Percentiles rank a stretch among this genome's conserved stretches.
These are phyloP conservation scores for Ganoderma boninense DNA, from an alignment of 1,284 basidiomycete species.

Conservation along the genomic window DNA sequence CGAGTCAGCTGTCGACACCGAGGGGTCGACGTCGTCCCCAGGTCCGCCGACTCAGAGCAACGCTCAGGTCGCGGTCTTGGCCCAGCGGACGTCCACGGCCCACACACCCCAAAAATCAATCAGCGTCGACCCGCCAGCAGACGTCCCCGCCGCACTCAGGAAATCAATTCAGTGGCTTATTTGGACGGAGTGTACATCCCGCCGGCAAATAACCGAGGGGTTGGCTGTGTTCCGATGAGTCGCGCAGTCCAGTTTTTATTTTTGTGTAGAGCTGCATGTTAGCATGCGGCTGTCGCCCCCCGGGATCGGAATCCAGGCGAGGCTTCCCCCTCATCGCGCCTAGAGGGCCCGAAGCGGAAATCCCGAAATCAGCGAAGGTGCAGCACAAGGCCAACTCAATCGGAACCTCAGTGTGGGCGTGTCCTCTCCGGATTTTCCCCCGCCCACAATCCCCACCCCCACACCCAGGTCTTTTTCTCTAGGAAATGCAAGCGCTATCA, in stretches of 20 bases:
- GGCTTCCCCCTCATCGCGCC: no score
- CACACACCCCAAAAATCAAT: not conserved
- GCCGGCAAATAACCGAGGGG: not conserved
- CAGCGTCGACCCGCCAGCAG: not conserved
- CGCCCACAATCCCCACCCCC: no score
- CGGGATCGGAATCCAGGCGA: no score
- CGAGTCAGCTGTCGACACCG: slow-evolving; percentile 4
- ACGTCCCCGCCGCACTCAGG: not conserved
- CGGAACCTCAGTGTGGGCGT: no score
- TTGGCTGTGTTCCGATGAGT: not conserved
- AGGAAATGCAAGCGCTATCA: not conserved
- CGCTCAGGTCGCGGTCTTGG: no score
- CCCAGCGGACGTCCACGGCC: not conserved
- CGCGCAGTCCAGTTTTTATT: not conserved
- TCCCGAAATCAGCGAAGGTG: no score
- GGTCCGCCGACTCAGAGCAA: no score
- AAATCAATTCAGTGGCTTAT: not conserved
- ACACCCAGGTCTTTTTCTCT: not conserved
- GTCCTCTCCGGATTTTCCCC: no score
- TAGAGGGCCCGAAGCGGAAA: no score
- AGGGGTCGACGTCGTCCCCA: not conserved
- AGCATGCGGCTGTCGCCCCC: not conserved
- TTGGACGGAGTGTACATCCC: not conserved
- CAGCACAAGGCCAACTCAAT: no score
- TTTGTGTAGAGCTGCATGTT: not conserved